phyloP scores from a whole-genome alignment of 2,329 filamentous ascomycete genomes.

The Colletotrichum sp. region DNA sequence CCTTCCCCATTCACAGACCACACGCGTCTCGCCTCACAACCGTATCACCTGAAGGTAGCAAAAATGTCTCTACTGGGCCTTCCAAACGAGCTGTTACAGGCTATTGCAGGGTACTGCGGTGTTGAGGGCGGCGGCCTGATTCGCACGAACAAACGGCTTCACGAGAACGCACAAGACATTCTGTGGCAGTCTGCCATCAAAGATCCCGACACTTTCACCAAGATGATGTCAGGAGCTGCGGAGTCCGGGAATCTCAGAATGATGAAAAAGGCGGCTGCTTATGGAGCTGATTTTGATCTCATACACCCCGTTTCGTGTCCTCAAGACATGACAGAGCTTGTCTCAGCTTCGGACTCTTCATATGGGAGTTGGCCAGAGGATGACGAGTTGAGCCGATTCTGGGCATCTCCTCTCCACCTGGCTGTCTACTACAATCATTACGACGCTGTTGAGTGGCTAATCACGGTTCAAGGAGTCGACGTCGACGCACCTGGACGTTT shows the following conservation, averaged over 20 bases:
- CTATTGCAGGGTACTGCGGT: neutral
- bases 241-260: neutral
- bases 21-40: neutral
- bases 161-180: rapidly evolving
- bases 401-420: no score
- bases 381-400: no score
- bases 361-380: no score
- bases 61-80: neutral
- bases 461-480: no score
- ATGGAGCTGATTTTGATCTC: neutral
- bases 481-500: no score
- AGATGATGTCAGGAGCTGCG: neutral
- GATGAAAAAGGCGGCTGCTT: neutral
- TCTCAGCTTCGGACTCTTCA: no score
- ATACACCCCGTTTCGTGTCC: neutral
- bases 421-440: no score
- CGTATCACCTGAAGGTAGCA: rapidly evolving
- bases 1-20: neutral
- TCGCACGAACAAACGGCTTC: neutral
- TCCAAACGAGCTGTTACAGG: neutral
- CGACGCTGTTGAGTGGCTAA: no score
- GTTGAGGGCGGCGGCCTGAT: neutral
- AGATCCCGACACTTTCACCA: neutral
- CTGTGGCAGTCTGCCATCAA: neutral
- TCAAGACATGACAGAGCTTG: no score